Evolutionary conservation across 108 stramenopile genomes (phyloP), one percentile per base, ranked within the genome.

Genomic region (Cyclostephanos tholiformis): DNA sequence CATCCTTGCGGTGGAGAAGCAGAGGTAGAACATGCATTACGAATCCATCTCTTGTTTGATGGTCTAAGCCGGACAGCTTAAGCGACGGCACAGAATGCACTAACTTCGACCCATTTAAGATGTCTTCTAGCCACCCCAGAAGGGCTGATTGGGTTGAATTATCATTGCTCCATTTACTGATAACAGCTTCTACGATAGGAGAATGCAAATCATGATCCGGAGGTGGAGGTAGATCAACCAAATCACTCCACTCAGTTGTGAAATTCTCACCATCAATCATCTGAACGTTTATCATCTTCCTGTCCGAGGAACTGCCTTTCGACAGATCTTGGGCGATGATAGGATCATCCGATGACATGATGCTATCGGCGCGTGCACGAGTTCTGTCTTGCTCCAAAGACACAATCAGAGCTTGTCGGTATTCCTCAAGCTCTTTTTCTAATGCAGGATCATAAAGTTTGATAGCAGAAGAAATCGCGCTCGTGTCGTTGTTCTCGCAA

Each of bases 191-290:
- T 7, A 95, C 90, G 27, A 95, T 94, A 48, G 93, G 93, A 32
- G 89, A 86, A 43, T 79, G 85, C 29, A 94, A 76, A 26, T 67
- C 88, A 74, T 95, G 94, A 59, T 91, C 94, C 10, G 94, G 93
- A 59, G 91, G 93, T 16, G 91, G 94, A n/a, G 94, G 94, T 26
- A 91, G 71, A 14, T 79, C 66, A 27, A 70, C 75, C 16, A 89
- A 52, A 38, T 89, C 84, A 27, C 85, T 74, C 94, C 94, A 95
- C 20, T 92, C 91, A 4, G 94, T 92, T 8, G 85, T 68, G 69
- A 91, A 95, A 64, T 95, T 91, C 73, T 94, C 93, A 6, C 72
- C 86, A 67, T 94, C 88, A 26, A 90, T 64, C 89, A 91, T 91
- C n/a, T 78, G 74, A 1, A 89, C 89, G 71, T 88, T 86, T n/a